Evolutionary conservation across 2,329 filamentous ascomycete species (phyloP).

Genomic region (Paecilomyces variotii): DNA sequence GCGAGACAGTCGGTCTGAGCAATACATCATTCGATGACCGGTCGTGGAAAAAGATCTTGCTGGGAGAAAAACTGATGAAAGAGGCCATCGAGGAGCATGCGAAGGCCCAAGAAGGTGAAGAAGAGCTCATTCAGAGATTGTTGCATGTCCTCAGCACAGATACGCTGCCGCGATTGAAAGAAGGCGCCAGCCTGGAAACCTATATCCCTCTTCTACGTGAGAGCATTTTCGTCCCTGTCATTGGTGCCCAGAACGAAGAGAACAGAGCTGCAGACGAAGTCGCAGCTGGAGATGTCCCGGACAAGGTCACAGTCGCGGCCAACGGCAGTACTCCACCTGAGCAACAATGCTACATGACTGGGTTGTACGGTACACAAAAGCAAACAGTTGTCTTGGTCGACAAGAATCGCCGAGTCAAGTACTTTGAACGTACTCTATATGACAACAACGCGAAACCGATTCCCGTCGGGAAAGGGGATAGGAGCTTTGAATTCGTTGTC

Average conservation of each 20-base stretch:
- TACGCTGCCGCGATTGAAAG: slow-evolving; percentile 44
- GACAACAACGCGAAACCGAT: slow-evolving; percentile 45
- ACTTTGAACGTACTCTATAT: slow-evolving; percentile 55
- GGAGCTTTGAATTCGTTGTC: slow-evolving; percentile 28
- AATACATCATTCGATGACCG: slow-evolving; percentile 53
- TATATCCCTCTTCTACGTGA: slow-evolving; percentile 51
- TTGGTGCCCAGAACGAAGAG: slow-evolving; percentile 41
- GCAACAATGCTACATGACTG: slow-evolving; percentile 32
- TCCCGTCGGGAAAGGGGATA: slow-evolving; percentile 40
- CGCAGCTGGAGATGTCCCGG: slow-evolving; percentile 19
- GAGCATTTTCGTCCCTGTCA: slow-evolving; percentile 53
- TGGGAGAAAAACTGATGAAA: slow-evolving; percentile 48
- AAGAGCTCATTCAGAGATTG: slow-evolving; percentile 44
- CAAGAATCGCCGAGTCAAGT: slow-evolving; percentile 48
- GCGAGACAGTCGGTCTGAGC: slow-evolving; percentile 52
- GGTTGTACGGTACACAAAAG: slow-evolving; percentile 57
- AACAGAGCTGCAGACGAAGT: slow-evolving; percentile 26
- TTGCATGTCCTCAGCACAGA: slow-evolving; percentile 47
- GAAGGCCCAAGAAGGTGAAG: slow-evolving; percentile 34
- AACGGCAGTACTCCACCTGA: slow-evolving; percentile 6
- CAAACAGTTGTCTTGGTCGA: slow-evolving; percentile 55
- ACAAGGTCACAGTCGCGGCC: slow-evolving; percentile 14
- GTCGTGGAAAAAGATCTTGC: slow-evolving; percentile 54
- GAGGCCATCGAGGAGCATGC: slow-evolving; percentile 42
- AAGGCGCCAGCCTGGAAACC: slow-evolving; percentile 44